Evolutionary conservation across 1,284 basidiomycete genomes (phyloP).

Genomic region (Tilletiaria anomala): DNA sequence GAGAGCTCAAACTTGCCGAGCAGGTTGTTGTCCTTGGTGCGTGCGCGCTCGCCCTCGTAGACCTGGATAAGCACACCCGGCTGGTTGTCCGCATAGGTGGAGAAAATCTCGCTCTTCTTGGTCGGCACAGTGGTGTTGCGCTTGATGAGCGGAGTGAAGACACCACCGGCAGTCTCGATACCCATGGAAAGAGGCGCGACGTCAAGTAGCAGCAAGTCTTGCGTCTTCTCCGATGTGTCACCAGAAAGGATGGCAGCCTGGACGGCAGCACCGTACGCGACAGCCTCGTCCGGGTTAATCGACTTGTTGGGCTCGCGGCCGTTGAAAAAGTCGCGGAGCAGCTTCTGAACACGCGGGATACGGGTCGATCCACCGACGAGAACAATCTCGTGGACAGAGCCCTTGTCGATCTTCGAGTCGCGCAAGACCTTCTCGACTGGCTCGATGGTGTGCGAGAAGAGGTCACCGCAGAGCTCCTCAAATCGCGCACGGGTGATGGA

Average conservation of each 20-base stretch:
- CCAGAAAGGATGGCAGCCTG: slow-evolving; percentile 97
- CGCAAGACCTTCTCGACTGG: slow-evolving; percentile 97
- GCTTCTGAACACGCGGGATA: slow-evolving; percentile 95
- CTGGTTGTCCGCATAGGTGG: slow-evolving; percentile 46
- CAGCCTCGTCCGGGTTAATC: slow-evolving; percentile 99
- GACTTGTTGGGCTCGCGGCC: slow-evolving; percentile 48
- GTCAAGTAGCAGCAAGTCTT: slow-evolving; percentile 90
- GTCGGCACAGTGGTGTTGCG: slow-evolving; percentile 97
- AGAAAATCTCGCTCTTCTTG: slow-evolving; percentile 96
- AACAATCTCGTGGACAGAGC: slow-evolving; percentile 78
- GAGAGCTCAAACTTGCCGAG: slow-evolving; percentile 92
- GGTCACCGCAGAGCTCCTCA: slow-evolving; percentile 92
- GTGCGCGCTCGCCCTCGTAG: slow-evolving; percentile 93
- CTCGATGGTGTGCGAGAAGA: slow-evolving; percentile 92
- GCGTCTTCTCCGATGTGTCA: slow-evolving; percentile 94
- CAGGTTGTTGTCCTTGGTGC: slow-evolving; percentile 95
- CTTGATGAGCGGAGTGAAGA: slow-evolving; percentile 94
- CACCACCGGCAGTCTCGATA: slow-evolving; percentile 97
- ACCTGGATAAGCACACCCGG: slow-evolving; percentile 52
- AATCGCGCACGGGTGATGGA: slow-evolving; percentile 96
- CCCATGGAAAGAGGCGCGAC: slow-evolving; percentile 86
- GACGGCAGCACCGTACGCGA: slow-evolving; percentile 97
- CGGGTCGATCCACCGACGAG: slow-evolving; percentile 96
- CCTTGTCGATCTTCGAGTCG: slow-evolving; percentile 95
- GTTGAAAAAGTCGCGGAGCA: slow-evolving; percentile 97